Evolutionary conservation across 495 filamentous ascomycete genomes (phyloP), one percentile per base, ranked within the genome.

Genomic region (Lophium mytilinum): DNA sequence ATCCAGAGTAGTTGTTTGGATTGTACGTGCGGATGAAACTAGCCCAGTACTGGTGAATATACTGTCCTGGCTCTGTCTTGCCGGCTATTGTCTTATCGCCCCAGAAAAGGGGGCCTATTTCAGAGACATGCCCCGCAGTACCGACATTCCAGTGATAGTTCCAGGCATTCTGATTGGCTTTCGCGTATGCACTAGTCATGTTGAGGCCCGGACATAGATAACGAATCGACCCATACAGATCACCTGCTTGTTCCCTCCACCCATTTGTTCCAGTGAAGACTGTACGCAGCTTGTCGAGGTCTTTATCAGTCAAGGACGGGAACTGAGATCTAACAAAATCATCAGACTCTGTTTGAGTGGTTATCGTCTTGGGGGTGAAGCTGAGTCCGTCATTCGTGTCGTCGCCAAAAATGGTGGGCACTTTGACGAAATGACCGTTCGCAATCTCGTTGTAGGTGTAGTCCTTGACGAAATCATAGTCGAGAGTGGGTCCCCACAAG

Each of bases 381-480:
- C 75, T 72, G 0, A 80, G 82, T 43, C 86, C 86, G 69, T 87
- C 86, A 66, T 91, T 83, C 36, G 84, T 85, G 64, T 78, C 80
- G 56, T 86, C 82, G 53, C 86, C 86, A 57, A 80, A 83, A 24
- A 91, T 85, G 10, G 80, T 75, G 3, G 87, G 86, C 7, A 89
- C 77, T 57, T 79, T 81, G 68, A 85, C 72, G 69, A 87, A 89
- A 24, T 74, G 72, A 5, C 83, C 83, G 35, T 76, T 47, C 1
- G 72, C 68, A 62, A 83, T 85, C 36, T 81, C 71, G 12, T 66
- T 70, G 61, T 83, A 84, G 0, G 85, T 84, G 53, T 80, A 75
- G 53, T 85, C 78, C 71, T 37, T 84, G 70, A 64, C 49, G 40
- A 89, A 73, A 58, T 81, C 77, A 45, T 72, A 64, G 53, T 88